Base-by-base conservation (phyloP, 163 green algal species). In the Picocystis sp. region DNA sequence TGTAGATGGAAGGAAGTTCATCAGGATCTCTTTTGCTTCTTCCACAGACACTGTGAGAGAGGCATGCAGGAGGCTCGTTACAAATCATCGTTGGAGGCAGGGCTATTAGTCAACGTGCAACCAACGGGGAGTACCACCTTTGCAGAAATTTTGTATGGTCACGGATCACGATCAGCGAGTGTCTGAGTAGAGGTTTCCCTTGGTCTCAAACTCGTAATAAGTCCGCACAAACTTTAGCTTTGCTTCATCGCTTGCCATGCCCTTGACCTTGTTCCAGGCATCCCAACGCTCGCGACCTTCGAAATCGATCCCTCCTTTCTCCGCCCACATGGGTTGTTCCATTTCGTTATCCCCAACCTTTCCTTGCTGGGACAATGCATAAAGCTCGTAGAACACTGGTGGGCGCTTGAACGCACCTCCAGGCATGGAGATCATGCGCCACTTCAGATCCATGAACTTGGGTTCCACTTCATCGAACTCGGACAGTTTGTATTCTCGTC, bases 221-320 rank as follows among this genome's bases (percentile, higher is more conserved):
- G 8, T 38, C 29, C 29, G 29, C 29, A 38, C 29, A 38, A 38
- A 88, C 29, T 80, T 65, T 47, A 81, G 60, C 59, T 68, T 83
- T 0, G 77, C 75, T 38, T 81, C 78, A 43, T 83, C 75, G 34
- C 70, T 79, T 45, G 53, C 74, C 60, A 78, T 80, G 29, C 79
- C 77, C 61, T 86, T 81, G n/a, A 77, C 24, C 25, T 63, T 66
- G 47, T 67, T 70, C 78, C 78, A 86, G 21, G 75, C 78, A 42
- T 86, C 69, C 69, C 70, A 88, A 57, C 84, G 85, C 33, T 76
- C 70, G 3, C 76, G 60, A 1, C 69, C 78, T 63, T 88, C 76
- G 8, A 76, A 49, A 45, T 82, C 62, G 24, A 84, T 55, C 11
- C 65, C 66, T 60, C 74, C 73, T 12, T 77, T 78, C 57, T 81